phyloP scores from a whole-genome alignment of 2,329 filamentous ascomycete genomes.

The Ceratocystis ficicola region DNA sequence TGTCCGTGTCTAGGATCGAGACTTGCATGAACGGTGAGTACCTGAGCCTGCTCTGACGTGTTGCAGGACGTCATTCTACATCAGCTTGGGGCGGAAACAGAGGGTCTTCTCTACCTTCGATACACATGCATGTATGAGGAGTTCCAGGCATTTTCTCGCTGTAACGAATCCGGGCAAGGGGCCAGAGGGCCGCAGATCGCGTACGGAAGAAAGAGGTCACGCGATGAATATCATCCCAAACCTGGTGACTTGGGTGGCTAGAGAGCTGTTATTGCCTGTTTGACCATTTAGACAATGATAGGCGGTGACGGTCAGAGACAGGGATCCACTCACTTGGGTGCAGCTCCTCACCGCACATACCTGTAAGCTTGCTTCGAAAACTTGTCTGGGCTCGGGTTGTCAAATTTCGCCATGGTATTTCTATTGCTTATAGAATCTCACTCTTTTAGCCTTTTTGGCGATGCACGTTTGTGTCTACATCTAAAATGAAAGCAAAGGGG shows the following conservation, averaged over 20 bases:
- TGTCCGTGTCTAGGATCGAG: not conserved
- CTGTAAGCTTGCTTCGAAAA: not conserved
- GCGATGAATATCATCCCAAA: not conserved
- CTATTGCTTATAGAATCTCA: not conserved
- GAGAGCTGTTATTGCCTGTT: not conserved
- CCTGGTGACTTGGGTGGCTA: not conserved
- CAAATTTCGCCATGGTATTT: not conserved
- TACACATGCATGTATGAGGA: not conserved
- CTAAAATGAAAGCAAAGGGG: not conserved
- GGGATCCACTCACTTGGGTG: too few relatives aligned
- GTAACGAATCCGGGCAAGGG: not conserved
- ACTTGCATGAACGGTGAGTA: slow-evolving; percentile 4
- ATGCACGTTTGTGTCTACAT: not conserved
- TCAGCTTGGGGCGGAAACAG: not conserved
- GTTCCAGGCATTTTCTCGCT: not conserved
- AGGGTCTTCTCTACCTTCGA: not conserved
- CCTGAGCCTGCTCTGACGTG: not conserved
- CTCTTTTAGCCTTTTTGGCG: not conserved
- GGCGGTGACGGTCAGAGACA: not conserved
- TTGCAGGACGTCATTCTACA: not conserved
- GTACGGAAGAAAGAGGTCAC: slow-evolving; percentile 1
- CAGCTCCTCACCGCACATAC: too few relatives aligned
- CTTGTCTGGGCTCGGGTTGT: not conserved
- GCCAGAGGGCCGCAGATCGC: not conserved
- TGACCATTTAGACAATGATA: slow-evolving; percentile 8